Evolutionary conservation across 2,329 filamentous ascomycete genomes (phyloP), one percentile per base, ranked within the genome.

Genomic region (Sporothrix brasiliensis): DNA sequence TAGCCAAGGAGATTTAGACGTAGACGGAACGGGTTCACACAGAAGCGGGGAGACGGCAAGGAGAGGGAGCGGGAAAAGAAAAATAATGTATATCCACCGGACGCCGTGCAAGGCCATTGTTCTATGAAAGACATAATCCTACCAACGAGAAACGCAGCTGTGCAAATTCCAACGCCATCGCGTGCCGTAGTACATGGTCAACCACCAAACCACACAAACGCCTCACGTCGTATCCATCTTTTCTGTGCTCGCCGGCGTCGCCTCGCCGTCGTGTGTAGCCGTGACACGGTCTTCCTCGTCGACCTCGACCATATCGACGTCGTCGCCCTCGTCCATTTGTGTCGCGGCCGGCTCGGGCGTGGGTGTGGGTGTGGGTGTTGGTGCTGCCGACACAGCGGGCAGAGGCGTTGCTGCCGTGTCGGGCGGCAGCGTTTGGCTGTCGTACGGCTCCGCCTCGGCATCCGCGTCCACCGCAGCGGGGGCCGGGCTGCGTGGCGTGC

Each of bases 191-290:
- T 65, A 56, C 58, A 69, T 39, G 52, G 49, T 27, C 27, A 61
- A 67, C 61, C 70, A 14, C 16, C 27, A 30, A 30, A 60, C 34
- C 3, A 7, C 52, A 4, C 11, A 19, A 19, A 19, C 44, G 16
- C 10, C 67, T 73, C 71, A 80, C 14, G 80, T 84, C 75, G 81
- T 92, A 81, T 92, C 91, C 91, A 92, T 93, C 76, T 83, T 86
- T 74, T 91, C 77, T 50, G 77, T 50, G 10, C 11, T 30, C 5
- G 49, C 56, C 3, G 49, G 50, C 16, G 34, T 56, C 6, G 24
- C 65, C 30, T 1, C 63, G 10, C n/a, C 47, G 5, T 34, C 47
- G 1, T 52, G 47, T 39, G n/a, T 21, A 24, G 63, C 19, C 10
- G 27, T 27, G 2, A 21, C 21, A 39, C 24, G 44, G 7, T 66